Conservation (phyloP, 2,329 filamentous ascomycete genomes). For the Colletotrichum incanum region DNA sequence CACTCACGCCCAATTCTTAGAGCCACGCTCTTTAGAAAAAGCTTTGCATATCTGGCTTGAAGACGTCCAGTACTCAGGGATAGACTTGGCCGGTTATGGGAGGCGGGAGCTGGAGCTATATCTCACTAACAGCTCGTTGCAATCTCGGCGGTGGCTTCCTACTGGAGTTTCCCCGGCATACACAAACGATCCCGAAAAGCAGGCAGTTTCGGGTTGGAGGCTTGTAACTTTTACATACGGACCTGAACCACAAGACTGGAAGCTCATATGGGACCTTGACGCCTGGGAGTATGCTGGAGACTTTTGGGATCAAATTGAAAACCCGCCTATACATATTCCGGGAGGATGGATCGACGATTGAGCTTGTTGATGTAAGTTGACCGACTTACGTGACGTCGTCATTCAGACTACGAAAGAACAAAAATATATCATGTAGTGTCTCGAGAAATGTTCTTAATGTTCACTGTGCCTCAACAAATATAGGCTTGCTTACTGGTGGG, state of each 20-base stretch:
- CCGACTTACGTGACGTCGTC: too few species aligned
- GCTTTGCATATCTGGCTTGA: background rate
- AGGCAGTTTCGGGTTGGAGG: background rate
- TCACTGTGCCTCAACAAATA: too few species aligned
- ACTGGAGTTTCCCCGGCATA: fast-evolving
- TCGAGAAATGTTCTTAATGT: too few species aligned
- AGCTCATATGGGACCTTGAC: slow-evolving; percentile 13
- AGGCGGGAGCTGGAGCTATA: background rate
- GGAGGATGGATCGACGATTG: slow-evolving; percentile 11
- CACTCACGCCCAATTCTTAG: too few species aligned
- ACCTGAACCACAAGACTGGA: background rate
- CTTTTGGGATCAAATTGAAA: slow-evolving; percentile 26
- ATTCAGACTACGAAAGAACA: too few species aligned
- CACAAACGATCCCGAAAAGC: background rate
- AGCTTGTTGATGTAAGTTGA: background rate
- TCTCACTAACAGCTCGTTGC: fast-evolving
- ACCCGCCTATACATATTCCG: background rate
- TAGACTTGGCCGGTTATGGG: slow-evolving; percentile 15
- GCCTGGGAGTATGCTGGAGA: slow-evolving; percentile 18
- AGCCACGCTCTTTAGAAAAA: background rate
- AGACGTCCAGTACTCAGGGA: background rate
- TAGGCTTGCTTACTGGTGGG: too few species aligned
- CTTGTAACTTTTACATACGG: slow-evolving; percentile 5
- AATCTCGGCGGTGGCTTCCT: background rate
- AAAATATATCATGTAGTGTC: too few species aligned